A percentile compares a stretch with the other conserved stretches of the same genome.
Evolutionary conservation across 2,329 filamentous ascomycete genomes (phyloP).

Genomic region (Myriosclerotinia curreyana): DNA sequence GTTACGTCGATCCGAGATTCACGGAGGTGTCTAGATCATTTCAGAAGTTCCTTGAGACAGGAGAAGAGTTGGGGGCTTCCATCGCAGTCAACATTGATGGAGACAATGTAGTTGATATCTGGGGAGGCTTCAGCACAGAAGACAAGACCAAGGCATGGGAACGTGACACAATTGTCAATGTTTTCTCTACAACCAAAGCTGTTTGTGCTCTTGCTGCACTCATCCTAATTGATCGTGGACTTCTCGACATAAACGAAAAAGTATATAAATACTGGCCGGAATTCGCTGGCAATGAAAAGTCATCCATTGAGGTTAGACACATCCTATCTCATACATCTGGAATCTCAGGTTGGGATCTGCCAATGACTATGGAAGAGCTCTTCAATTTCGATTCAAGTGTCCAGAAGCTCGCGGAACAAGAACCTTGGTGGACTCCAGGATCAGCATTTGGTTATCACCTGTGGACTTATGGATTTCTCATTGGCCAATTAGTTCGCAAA

Average conservation of each 20-base stretch:
- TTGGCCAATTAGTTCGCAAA: slow-evolving; percentile 46
- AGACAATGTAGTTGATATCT: slow-evolving; percentile 45
- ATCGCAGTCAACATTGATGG: slow-evolving; percentile 45
- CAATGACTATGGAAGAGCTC: neutral
- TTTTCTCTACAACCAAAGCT: slow-evolving; percentile 45
- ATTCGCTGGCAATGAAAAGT: neutral
- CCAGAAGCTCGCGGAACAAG: slow-evolving; percentile 40
- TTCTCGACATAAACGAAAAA: slow-evolving; percentile 5
- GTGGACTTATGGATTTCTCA: slow-evolving; percentile 43
- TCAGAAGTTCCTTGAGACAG: slow-evolving; percentile 40
- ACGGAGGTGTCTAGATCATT: slow-evolving; percentile 40
- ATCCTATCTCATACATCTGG: slow-evolving; percentile 8
- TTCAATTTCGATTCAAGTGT: neutral
- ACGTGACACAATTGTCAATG: slow-evolving; percentile 41
- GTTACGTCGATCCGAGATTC: slow-evolving; percentile 42
- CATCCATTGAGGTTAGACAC: neutral
- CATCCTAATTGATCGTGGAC: slow-evolving; percentile 1
- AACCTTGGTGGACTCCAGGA: slow-evolving; percentile 47
- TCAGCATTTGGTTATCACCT: slow-evolving; percentile 46
- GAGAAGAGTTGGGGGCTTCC: slow-evolving; percentile 47
- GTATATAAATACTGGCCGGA: neutral
- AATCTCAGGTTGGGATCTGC: neutral
- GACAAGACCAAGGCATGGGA: slow-evolving; percentile 40
- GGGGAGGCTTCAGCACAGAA: slow-evolving; percentile 43
- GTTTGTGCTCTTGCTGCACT: slow-evolving; percentile 32